Base-by-base conservation (phyloP, 805 yeast species). In the Starmerella floris region DNA sequence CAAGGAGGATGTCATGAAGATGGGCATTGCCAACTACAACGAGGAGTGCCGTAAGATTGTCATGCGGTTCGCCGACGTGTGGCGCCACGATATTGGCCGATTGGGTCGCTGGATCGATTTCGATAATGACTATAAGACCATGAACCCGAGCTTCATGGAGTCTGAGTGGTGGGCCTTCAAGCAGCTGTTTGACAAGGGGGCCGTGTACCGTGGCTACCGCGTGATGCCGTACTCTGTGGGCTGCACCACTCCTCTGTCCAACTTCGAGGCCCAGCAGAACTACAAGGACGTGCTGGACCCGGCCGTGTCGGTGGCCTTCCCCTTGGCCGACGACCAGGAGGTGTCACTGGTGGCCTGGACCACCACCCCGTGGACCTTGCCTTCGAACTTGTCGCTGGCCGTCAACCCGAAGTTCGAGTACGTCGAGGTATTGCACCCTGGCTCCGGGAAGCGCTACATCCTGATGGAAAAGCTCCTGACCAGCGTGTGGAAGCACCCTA, bases 191-290 rank as follows among this genome's bases (percentile, higher is more conserved):
- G 77, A 81, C 45, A 91, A 87, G 64, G 80, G 77, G 40, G 75
- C 83, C 44, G 97, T 91, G 36, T 91, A 91, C 69, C 76, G 94
- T 64, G 98, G 98, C 45, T 77, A 75, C 63, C 77, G 94, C 62
- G 99, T 91, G 42, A 91, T 91, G 99, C 99, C 99, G 36, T 91
- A 91, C 65, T 88, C 97, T 23, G 88, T 97, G 32, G 99, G 94
- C 44, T 79, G 83, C 51, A 88, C 96, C 31, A 91, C 99, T 41
- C 95, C 98, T 26, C 70, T 91, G 60, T 83, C 95, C 46, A 91
- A 91, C 66, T 91, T 91, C 57, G 99, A 91, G 70, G 97, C 98
- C 49, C 97, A 87, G 65, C 94, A 85, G 63, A 91, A 91, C 63
- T 91, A 91, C 71, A 91, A 91, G 69, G 97, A 91, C 47, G 97